phyloP scores from a whole-genome alignment of 805 yeast species.

The Kodamaea neixiangensis region DNA sequence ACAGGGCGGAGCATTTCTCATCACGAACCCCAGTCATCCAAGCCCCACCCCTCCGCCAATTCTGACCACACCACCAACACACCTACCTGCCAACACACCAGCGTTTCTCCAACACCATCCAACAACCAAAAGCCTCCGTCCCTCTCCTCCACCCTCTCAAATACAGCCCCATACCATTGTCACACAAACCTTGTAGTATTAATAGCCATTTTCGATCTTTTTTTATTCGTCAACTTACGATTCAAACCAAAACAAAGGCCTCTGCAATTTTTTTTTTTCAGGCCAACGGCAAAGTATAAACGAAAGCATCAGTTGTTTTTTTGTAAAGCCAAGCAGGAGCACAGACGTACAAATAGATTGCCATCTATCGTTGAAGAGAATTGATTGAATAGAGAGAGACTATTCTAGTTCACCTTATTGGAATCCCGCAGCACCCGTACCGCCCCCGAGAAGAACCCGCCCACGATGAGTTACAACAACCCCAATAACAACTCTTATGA shows the following conservation, averaged over 20 bases:
- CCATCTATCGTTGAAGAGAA: neutral
- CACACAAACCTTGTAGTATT: neutral
- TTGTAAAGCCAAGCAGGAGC: neutral
- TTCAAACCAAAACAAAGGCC: neutral
- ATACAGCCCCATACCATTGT: neutral
- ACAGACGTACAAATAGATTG: neutral
- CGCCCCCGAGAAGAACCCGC: neutral
- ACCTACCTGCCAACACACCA: no score
- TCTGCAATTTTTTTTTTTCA: neutral
- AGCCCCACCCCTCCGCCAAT: no score
- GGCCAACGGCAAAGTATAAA: neutral
- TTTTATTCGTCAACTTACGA: neutral
- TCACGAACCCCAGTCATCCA: no score
- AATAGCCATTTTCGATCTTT: neutral
- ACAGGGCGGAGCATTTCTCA: no score
- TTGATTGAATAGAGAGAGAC: neutral
- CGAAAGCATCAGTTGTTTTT: neutral
- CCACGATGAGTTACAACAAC: conserved; percentile 35
- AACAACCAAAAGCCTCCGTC: no score
- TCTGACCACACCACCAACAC: no score
- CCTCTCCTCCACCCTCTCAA: neutral
- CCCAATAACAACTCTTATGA: conserved; percentile 31
- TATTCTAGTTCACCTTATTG: no score
- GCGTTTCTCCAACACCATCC: no score
- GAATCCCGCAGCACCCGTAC: neutral